Evolutionary conservation across 495 filamentous ascomycete genomes (phyloP).

Genomic region (Aspergillus coremiiformis): DNA sequence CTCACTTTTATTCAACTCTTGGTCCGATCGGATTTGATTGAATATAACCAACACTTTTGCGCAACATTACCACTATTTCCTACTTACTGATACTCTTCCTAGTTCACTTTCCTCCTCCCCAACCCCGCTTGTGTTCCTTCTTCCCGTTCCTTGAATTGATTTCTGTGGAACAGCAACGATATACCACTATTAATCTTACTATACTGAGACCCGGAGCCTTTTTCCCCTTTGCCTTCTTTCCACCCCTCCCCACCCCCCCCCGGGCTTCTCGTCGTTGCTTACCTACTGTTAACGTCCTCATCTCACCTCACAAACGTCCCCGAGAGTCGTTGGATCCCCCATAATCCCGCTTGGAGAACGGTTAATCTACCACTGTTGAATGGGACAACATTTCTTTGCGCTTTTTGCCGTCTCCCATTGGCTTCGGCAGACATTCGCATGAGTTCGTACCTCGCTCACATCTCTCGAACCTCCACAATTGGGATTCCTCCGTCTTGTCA

Average conservation of each 20-base stretch:
- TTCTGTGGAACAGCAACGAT: conserved; percentile 7
- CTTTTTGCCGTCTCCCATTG: background rate
- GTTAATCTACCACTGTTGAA: background rate
- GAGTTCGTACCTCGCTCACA: background rate
- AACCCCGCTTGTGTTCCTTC: background rate
- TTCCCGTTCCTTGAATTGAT: background rate
- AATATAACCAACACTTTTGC: conserved; percentile 18
- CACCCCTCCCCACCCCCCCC: background rate
- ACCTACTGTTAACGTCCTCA: background rate
- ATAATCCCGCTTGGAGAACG: conserved; percentile 1
- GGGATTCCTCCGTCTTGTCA: background rate
- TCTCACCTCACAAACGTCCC: background rate
- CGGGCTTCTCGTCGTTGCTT: background rate
- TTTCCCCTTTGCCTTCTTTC: background rate
- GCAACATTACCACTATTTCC: conserved; percentile 10
- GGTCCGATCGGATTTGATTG: conserved; percentile 17
- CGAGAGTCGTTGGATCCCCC: background rate
- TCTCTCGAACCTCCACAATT: background rate
- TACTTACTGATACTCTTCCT: conserved; percentile 2
- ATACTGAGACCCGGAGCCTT: background rate
- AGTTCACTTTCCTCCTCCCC: background rate
- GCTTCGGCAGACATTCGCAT: background rate
- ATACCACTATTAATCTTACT: conserved; percentile 4
- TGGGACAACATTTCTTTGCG: background rate
- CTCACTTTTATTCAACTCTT: background rate